Base-by-base conservation (phyloP, 345 rosid species). In the Draba incana region DNA sequence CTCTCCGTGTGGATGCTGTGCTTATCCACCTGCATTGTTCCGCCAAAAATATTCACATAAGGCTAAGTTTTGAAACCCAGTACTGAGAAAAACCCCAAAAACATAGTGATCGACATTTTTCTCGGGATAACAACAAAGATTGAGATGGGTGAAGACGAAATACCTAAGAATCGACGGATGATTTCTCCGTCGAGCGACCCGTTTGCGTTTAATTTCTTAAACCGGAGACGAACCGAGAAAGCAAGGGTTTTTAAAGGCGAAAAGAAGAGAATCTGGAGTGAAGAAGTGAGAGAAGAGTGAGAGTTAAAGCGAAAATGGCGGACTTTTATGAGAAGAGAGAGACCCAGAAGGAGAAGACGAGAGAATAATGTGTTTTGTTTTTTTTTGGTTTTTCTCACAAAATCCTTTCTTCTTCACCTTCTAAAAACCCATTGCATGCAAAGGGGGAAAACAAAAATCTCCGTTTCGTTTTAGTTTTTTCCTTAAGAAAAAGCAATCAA, bases 1-100 rank as follows among this genome's bases (percentile, higher is more conserved):
- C 68, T 85, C 0, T 84, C 92, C 24, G 53, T 46, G 69, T 85
- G 89, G 28, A 27, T 79, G 10, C 72, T 72, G 71, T 91, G 98
- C 79, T 77, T 86, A 78, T 71, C 83, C 10, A 94, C 79, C 99
- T 94, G 84, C 53, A 55, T 74, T 42, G 48, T 53, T 66, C 20
- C 62, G 35, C 53, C 74, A 30, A 51, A 0, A 51, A 3, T 2
- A 4, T 28, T 27, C 50, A 14, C 39, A 9, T 28, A 30, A 39
- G 10, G 45, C 33, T n/a, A 53, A 13, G 33, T 43, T 70, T 61
- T n/a, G 62, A 25, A 70, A 37, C 70, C 59, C 76, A 72, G 12
- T 27, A 55, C 42, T 7, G 51, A 48, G 58, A 62, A 62, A 61
- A 47, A 2, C 57, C 58, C 44, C 57, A 23, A 35, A 62, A 54